Conservation (phyloP, 352 stramenopile species). For the Phytopythium aichiense region DNA sequence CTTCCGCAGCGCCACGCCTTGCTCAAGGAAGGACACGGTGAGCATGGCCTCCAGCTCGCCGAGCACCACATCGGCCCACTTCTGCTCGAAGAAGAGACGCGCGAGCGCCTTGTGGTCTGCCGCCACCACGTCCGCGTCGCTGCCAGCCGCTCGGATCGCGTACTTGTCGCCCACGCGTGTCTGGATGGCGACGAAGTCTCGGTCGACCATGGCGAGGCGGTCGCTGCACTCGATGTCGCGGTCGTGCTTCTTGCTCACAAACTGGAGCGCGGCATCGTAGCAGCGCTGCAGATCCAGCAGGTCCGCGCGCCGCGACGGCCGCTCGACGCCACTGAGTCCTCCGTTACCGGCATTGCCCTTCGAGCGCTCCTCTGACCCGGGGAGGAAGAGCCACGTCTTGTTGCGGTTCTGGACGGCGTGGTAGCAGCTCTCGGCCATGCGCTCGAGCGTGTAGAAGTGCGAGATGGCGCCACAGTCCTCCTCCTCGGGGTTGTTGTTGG, state of each 20-base stretch:
- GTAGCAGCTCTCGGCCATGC: constrained; percentile 61
- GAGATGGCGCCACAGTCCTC: constrained; percentile 38
- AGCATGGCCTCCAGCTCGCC: constrained; percentile 88
- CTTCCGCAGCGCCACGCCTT: constrained; percentile 78
- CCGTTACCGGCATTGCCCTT: constrained; percentile 34
- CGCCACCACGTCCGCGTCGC: not conserved
- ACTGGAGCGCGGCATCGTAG: constrained; percentile 66
- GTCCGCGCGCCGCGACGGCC: constrained; percentile 58
- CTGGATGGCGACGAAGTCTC: constrained; percentile 62
- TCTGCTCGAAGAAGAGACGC: constrained; percentile 83
- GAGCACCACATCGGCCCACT: constrained; percentile 87
- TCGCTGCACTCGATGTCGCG: constrained; percentile 36
- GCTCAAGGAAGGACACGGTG: constrained; percentile 84
- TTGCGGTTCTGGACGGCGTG: constrained; percentile 65
- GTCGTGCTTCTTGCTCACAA: constrained; percentile 42
- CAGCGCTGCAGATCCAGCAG: constrained; percentile 66
- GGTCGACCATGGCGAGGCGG: constrained; percentile 58
- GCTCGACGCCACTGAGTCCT: constrained; percentile 52
- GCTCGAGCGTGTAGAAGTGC: constrained; percentile 80
- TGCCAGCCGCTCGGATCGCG: not conserved
- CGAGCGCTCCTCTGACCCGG: constrained; percentile 50
- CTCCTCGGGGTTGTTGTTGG: constrained; percentile 16
- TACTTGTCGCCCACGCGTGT: constrained; percentile 34
- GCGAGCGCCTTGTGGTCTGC: constrained; percentile 37
- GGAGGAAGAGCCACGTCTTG: constrained; percentile 75